phyloP scores from a whole-genome alignment of 2,329 filamentous ascomycete genomes.

The Thermomyces lanuginosus region DNA sequence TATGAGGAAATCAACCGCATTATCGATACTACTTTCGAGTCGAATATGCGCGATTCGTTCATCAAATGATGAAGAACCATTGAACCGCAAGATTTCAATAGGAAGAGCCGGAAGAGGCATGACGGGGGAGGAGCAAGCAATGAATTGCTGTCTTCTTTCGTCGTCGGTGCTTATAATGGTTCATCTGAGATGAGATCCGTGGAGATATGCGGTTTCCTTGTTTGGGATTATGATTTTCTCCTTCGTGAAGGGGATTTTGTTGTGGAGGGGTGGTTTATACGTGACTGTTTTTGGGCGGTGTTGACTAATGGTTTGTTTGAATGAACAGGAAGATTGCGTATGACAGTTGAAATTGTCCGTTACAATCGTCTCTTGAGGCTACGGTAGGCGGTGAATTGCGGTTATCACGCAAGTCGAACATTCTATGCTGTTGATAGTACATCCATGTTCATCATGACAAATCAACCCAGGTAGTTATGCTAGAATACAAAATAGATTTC shows the following conservation, averaged over 20 bases:
- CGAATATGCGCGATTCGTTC: no score
- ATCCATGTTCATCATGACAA: no score
- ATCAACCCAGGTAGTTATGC: no score
- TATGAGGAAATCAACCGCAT: no score
- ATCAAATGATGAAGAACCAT: constrained; percentile 31
- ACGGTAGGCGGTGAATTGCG: no score
- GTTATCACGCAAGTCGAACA: no score
- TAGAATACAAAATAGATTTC: no score
- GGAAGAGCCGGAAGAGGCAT: constrained; percentile 35
- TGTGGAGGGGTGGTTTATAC: not conserved
- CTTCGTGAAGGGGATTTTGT: not conserved
- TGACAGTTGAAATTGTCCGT: constrained; percentile 1
- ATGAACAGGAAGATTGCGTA: constrained; percentile 1
- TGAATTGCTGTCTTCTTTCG: constrained; percentile 12
- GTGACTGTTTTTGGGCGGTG: not conserved
- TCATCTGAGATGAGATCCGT: constrained; percentile 21
- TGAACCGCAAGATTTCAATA: constrained; percentile 25
- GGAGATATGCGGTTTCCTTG: constrained; percentile 1
- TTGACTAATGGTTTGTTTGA: constrained; percentile 1
- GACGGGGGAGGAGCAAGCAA: constrained; percentile 12
- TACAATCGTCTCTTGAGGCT: no score
- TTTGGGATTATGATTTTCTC: not conserved
- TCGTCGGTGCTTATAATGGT: constrained; percentile 34
- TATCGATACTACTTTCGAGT: no score
- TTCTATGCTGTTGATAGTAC: no score